Evolutionary conservation across 148 eudicot species (phyloP).

Genomic region (Oxyria digyna): DNA sequence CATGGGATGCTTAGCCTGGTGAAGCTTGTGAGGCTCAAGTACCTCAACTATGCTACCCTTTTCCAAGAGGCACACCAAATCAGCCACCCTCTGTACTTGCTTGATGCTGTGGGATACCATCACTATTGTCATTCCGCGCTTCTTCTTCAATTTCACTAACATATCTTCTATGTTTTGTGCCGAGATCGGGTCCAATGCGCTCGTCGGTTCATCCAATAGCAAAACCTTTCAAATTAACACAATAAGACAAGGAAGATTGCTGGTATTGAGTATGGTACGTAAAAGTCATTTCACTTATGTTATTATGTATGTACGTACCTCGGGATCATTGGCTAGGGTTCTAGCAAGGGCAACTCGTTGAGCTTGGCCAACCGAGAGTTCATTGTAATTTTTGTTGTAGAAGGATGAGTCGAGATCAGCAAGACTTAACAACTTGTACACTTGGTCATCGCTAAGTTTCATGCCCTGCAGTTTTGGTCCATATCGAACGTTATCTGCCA

Average conservation of each 20-base stretch:
- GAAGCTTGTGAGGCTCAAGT: not conserved
- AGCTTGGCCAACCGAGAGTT: slow-evolving; percentile 30
- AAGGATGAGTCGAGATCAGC: slow-evolving; percentile 31
- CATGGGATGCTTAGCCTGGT: slow-evolving; percentile 1
- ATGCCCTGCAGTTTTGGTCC: slow-evolving; percentile 27
- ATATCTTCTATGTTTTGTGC: slow-evolving; percentile 5
- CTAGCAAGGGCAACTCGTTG: slow-evolving; percentile 34
- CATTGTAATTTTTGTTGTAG: slow-evolving; percentile 17
- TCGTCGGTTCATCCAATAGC: slow-evolving; percentile 5
- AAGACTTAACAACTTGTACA: slow-evolving; percentile 15
- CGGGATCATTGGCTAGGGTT: slow-evolving; percentile 30
- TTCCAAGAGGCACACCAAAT: not conserved
- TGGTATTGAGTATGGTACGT: too few relatives aligned
- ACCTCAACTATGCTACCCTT: slow-evolving; percentile 6
- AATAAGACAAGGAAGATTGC: not conserved
- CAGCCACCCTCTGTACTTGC: slow-evolving; percentile 4
- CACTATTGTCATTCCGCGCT: not conserved
- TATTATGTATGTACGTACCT: slow-evolving; percentile 19
- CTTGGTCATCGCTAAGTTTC: slow-evolving; percentile 24
- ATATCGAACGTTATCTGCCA: slow-evolving; percentile 25
- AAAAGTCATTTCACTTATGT: too few relatives aligned
- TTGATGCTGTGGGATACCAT: slow-evolving; percentile 9
- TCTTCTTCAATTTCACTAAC: not conserved
- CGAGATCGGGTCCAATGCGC: slow-evolving; percentile 9
- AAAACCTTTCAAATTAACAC: not conserved